Conservation (phyloP, 2,329 filamentous ascomycete species). For the Arthroderma sp. region DNA sequence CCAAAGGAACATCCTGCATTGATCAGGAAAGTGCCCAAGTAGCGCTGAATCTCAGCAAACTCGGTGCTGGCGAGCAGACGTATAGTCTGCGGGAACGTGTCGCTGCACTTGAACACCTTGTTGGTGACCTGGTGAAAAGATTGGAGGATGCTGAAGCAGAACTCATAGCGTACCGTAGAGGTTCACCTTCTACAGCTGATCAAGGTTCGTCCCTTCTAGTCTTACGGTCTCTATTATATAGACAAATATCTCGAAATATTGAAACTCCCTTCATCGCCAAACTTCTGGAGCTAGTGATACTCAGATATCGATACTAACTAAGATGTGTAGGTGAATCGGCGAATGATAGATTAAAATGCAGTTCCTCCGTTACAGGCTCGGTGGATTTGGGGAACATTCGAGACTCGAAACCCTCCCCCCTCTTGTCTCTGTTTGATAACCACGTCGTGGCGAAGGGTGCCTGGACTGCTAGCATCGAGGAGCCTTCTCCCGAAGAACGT, state of each 20-base stretch:
- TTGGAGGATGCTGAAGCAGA: constrained; percentile 11
- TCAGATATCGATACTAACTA: no score
- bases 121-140: constrained; percentile 21
- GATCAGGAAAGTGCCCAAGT: constrained; percentile 26
- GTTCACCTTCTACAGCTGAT: no score
- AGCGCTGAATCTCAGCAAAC: constrained; percentile 11
- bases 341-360: no score
- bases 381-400: constrained; percentile 10
- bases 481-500: not conserved
- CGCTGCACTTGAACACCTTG: constrained; percentile 24
- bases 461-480: not conserved
- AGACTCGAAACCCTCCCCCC: constrained; percentile 22
- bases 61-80: constrained; percentile 15
- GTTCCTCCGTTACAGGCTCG: not conserved
- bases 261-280: no score
- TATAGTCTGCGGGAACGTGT: constrained; percentile 29
- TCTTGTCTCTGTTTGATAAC: constrained; percentile 27
- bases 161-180: no score
- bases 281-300: no score
- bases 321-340: no score
- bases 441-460: constrained; percentile 16
- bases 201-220: no score
- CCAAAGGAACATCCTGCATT: constrained; percentile 25
- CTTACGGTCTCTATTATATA: no score
- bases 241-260: no score